Evolutionary conservation across 2,329 filamentous ascomycete genomes (phyloP), one percentile per base, ranked within the genome.

Genomic region (Neofusicoccum umdonicola): DNA sequence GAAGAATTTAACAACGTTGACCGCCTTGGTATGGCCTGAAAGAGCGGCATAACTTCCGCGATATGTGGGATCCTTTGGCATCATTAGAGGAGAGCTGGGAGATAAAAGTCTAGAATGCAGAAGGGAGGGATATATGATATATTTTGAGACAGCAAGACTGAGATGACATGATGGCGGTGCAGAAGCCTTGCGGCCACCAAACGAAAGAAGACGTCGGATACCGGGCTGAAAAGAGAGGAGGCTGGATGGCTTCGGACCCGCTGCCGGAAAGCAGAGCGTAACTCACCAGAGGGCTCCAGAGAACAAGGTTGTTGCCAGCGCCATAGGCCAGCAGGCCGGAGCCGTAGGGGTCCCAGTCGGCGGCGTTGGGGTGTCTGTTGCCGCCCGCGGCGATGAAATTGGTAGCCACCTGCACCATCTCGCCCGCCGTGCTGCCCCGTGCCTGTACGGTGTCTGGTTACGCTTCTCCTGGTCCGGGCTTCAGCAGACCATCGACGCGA

Each of bases 311-410:
- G 70, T 89, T 88, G 77, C 96, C 92, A 8, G 93, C 90, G 37
- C 95, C 95, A 80, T 92, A 99, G 35, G 93, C 95, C 62, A 99
- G 82, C 50, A 93, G 75, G 9, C 90, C 91, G 19, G 81, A 81
- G 68, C 76, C 73, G 17, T 84, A 80, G 19, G 79, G 74, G 73
- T 90, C 88, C 95, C 95, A 99, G 79, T 98, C 94, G 34, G 94
- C 93, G 34, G 92, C 91, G 15, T 90, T 88, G 17, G 94, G 90
- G 72, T 98, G 92, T 71, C 94, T 86, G 77, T 98, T 99, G 52
- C 92, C 94, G 66, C 95, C 95, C 67, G 89, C 88, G 52, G 92
- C 89, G 69, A 95, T 82, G 71, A 85, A 87, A 48, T 83, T 81
- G 13, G 54, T 22, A 17, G 54, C n/a, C 13, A 54, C 41, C 37